Evolutionary conservation across 2,329 filamentous ascomycete species (phyloP), one percentile per base, ranked within the genome.

Genomic region (Aureobasidium vineae): DNA sequence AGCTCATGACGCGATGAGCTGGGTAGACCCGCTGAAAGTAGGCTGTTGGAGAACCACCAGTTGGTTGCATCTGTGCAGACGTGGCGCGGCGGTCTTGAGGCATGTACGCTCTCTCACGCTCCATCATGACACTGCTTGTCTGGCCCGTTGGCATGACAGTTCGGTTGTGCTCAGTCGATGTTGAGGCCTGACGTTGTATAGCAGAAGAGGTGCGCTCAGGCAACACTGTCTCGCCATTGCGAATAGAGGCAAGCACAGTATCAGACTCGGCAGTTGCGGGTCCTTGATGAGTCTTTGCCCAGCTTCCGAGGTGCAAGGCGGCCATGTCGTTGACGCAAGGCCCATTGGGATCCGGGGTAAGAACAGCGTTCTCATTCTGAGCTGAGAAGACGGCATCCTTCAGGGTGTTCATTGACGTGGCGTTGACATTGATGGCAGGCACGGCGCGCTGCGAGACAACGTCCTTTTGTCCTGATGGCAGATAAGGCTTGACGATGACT

Each of bases 311-410:
- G 53, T 72, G 72, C 49, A 68, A 57, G n/a, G 68, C 40, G 6
- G 54, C 59, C 59, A 67, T 63, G n/a, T 74, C 71, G 38, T 67
- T 68, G 43, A 73, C 68, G 53, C 70, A 69, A 31, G 72, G 71
- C 10, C 71, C 73, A 33, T 72, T 71, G 38, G 69, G 60, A 13
- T 70, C 71, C n/a, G 74, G 73, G 15, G 72, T 73, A 31, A 74
- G 67, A 21, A 75, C 66, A 10, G 74, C 72, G 47, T 74, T 73
- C 70, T 77, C 74, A 40, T 75, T 76, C 43, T 72, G 70, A 10
- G 75, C 70, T 8, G 72, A 72, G 60, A 71, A 70, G 40, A 75
- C 66, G 10, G 71, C 72, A 65, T 76, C 71, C 70, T 75, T 76
- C 36, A 76, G 68, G 33, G 69, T 70, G 67, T 75, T 73, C 45